Conservation (phyloP, 345 rosid genomes). For the Microcos paniculata region DNA sequence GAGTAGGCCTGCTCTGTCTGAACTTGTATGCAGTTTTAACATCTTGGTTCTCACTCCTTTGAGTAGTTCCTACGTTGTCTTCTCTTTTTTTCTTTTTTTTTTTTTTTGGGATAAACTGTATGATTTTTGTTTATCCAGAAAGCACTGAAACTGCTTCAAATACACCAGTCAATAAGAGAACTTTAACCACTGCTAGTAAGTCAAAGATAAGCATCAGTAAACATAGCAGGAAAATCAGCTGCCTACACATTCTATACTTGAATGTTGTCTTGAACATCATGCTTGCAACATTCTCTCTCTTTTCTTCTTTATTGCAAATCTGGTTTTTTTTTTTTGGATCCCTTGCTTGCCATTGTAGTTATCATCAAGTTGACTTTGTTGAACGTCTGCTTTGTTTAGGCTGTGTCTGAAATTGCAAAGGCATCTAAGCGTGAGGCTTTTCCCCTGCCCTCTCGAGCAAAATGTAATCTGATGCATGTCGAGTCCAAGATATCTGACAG, state of each 20-base stretch:
- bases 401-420: slow-evolving; percentile 72
- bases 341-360: not conserved
- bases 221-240: no score
- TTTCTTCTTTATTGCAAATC: not conserved
- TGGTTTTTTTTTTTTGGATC: not conserved
- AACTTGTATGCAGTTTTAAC: not conserved
- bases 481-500: slow-evolving; percentile 43
- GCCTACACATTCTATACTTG: no score
- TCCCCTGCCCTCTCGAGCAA: slow-evolving; percentile 52
- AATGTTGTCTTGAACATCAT: not conserved
- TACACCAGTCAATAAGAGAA: no score
- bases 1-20: not conserved
- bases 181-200: no score
- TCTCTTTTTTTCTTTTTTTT: no score
- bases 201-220: no score
- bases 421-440: slow-evolving; percentile 72
- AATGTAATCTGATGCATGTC: slow-evolving; percentile 42
- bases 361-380: not conserved
- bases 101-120: no score
- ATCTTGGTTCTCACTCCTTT: slow-evolving; percentile 2
- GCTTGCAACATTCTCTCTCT: not conserved
- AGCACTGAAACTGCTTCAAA: no score
- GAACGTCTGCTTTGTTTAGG: slow-evolving; percentile 44
- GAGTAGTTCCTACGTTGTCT: not conserved
- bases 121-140: no score